Conservation (phyloP, 2,329 filamentous ascomycete genomes). For the Aspergillus fumigatus region DNA sequence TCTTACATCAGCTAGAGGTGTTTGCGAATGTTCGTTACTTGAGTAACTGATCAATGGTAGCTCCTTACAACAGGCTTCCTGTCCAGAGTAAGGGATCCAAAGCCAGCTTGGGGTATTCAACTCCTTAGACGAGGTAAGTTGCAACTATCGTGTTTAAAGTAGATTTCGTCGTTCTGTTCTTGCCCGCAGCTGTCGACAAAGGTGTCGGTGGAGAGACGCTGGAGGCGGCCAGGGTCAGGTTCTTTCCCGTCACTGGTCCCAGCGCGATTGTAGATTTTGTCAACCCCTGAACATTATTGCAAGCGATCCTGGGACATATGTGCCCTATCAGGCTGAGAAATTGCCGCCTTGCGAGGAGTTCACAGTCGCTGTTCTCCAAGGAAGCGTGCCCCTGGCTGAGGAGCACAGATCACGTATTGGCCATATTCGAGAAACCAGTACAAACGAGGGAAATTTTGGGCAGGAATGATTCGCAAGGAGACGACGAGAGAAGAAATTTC, state of each 20-base stretch:
- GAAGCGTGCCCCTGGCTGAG: background rate
- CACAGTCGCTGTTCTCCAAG: background rate
- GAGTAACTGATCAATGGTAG: background rate
- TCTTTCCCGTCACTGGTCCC: background rate
- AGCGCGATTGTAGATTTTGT: background rate
- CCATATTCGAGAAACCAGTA: background rate
- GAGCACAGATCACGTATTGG: background rate
- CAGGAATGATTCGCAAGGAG: background rate
- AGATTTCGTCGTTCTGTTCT: background rate
- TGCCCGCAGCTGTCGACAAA: background rate
- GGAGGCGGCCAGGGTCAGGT: constrained; percentile 3
- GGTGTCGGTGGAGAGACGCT: background rate
- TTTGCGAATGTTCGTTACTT: background rate
- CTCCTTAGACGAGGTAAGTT: background rate
- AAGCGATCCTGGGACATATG: constrained; percentile 4
- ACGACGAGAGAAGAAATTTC: background rate
- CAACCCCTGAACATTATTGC: constrained; percentile 2
- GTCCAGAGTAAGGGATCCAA: background rate
- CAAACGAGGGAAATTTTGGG: background rate
- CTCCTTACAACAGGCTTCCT: too few species aligned
- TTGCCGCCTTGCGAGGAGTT: background rate
- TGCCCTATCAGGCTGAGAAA: background rate
- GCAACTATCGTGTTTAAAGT: background rate
- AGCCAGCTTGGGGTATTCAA: background rate
- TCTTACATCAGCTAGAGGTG: background rate